phyloP scores from a whole-genome alignment of 2,329 filamentous ascomycete genomes.

The Orbilia oligospora region DNA sequence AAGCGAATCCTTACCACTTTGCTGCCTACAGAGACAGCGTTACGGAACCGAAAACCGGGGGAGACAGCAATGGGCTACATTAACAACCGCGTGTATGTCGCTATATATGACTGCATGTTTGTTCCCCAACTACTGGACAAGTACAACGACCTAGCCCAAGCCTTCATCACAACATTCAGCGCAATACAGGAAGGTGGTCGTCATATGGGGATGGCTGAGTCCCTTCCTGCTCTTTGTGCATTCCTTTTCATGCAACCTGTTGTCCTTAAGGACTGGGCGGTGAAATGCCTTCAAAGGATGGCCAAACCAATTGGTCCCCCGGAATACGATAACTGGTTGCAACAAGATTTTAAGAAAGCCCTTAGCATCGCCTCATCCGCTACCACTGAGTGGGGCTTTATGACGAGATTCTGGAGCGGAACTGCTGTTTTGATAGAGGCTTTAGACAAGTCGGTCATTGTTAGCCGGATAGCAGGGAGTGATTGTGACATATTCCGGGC shows the following conservation, averaged over 20 bases:
- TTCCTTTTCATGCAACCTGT: constrained; percentile 63
- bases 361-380: constrained; percentile 60
- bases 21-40: constrained; percentile 33
- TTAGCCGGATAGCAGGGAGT: constrained; percentile 63
- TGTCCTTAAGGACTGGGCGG: constrained; percentile 60
- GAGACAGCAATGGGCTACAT: constrained; percentile 48
- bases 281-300: constrained; percentile 62
- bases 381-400: constrained; percentile 42
- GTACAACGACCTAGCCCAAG: constrained; percentile 59
- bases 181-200: constrained; percentile 61
- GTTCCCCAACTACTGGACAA: constrained; percentile 47
- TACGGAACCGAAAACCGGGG: constrained; percentile 20
- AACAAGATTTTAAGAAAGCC: constrained; percentile 59
- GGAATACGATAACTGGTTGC: constrained; percentile 62
- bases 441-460: constrained; percentile 62
- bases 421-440: constrained; percentile 62
- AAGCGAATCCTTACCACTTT: constrained; percentile 39
- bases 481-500: constrained; percentile 63
- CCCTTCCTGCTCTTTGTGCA: constrained; percentile 62
- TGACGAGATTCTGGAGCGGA: constrained; percentile 62
- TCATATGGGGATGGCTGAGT: constrained; percentile 62
- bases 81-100: constrained; percentile 54
- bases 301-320: constrained; percentile 58
- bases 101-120: constrained; percentile 59
- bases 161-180: constrained; percentile 60